Percentiles rank a stretch among this genome's conserved stretches.
phyloP scores from a whole-genome alignment of 2,329 filamentous ascomycete genomes.

The Xylariales sp. region DNA sequence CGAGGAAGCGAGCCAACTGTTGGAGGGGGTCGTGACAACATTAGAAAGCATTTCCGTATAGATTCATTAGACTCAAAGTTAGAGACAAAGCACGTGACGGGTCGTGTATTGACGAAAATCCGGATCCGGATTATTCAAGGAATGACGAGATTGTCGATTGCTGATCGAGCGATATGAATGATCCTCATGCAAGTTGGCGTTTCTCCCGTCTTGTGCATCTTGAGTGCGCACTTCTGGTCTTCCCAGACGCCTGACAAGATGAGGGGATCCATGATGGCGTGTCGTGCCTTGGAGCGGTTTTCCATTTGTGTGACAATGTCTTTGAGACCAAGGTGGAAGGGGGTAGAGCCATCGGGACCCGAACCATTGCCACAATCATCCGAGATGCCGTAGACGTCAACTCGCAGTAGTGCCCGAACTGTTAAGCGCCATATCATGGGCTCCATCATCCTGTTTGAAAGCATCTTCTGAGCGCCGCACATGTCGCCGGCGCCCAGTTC shows the following conservation, averaged over 20 bases:
- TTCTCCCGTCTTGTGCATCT: conserved; percentile 26
- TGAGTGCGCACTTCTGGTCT: conserved; percentile 17
- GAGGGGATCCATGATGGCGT: conserved; percentile 44
- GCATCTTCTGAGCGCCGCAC: conserved; percentile 24
- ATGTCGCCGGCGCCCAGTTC: conserved; percentile 12
- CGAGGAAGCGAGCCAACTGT: conserved; percentile 31
- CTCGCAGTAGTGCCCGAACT: conserved; percentile 48
- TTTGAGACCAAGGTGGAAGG: conserved; percentile 44
- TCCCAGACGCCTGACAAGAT: conserved; percentile 31
- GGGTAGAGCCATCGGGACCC: conserved; percentile 11
- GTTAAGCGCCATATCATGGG: conserved; percentile 50
- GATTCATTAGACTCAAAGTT: too few species aligned
- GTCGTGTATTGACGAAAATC: too few species aligned
- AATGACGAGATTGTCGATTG: conserved; percentile 52
- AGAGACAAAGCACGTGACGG: too few species aligned
- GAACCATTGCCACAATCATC: conserved; percentile 1
- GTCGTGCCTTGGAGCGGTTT: conserved; percentile 41
- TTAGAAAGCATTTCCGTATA: conserved; percentile 31
- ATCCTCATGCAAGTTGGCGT: conserved; percentile 44
- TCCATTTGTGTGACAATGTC: conserved; percentile 52
- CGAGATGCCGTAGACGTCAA: conserved; percentile 53
- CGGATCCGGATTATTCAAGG: conserved; percentile 36
- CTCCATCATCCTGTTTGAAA: conserved; percentile 41
- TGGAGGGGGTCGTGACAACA: conserved; percentile 36
- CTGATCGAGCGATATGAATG: conserved; percentile 48